These are phyloP conservation scores for Rhizopogon vinicolor DNA, from an alignment of 768 basidiomycete species.

Conservation along the genomic window DNA sequence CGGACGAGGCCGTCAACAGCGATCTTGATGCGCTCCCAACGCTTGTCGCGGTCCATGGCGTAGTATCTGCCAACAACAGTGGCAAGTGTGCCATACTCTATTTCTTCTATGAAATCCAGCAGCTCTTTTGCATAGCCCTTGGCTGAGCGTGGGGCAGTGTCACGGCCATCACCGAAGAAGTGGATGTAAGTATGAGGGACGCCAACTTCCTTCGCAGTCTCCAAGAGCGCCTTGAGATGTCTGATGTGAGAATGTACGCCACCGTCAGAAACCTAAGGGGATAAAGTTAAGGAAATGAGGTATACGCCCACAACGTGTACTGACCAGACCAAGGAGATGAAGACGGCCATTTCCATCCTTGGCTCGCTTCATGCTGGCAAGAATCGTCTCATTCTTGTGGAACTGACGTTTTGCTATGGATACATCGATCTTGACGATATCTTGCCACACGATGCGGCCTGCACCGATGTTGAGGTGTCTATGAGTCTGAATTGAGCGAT, in stretches of 20 bases:
- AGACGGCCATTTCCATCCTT: constrained; percentile 80
- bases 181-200: constrained; percentile 88
- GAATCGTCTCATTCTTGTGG: constrained; percentile 70
- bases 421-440: constrained; percentile 93
- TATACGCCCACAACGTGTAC: constrained; percentile 13
- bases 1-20: constrained; percentile 82
- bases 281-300: neutral
- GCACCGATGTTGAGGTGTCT: constrained; percentile 96
- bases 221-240: constrained; percentile 87
- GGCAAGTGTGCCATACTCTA: constrained; percentile 75
- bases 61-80: constrained; percentile 91
- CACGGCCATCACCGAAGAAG: constrained; percentile 93
- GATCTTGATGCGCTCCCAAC: constrained; percentile 91
- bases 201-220: constrained; percentile 81
- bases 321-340: constrained; percentile 84
- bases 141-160: constrained; percentile 86
- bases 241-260: constrained; percentile 96
- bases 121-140: constrained; percentile 74
- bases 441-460: constrained; percentile 95
- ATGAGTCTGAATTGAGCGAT: neutral
- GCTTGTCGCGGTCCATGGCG: constrained; percentile 95
- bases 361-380: constrained; percentile 70
- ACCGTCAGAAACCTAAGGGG: constrained; percentile 77
- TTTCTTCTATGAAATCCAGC: constrained; percentile 70
- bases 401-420: constrained; percentile 86